Evolutionary conservation across 371 early-diverging fungal species (phyloP).

Genomic region (Homolaphlyctis polyrhiza): DNA sequence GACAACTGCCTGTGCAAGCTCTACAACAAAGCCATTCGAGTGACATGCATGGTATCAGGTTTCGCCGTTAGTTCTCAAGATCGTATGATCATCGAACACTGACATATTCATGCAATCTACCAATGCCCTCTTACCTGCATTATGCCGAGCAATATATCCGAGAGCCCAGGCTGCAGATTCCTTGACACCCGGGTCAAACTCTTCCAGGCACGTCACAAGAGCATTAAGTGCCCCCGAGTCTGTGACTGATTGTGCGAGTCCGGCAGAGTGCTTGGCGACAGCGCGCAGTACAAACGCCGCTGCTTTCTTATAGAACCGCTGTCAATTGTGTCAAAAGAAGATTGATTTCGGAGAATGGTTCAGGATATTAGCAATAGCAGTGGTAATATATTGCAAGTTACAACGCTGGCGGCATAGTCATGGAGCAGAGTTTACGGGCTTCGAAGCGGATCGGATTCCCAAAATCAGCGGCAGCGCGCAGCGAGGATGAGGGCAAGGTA

Average conservation of each 20-base stretch:
- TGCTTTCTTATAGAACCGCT: slow-evolving; percentile 55
- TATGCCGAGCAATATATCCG: slow-evolving; percentile 54
- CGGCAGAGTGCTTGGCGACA: slow-evolving; percentile 49
- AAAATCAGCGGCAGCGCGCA: no score
- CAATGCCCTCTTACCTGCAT: slow-evolving; percentile 45
- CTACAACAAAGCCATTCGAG: slow-evolving; percentile 10
- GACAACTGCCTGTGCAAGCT: slow-evolving; percentile 47
- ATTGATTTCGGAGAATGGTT: no score
- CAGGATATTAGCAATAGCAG: no score
- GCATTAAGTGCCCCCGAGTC: slow-evolving; percentile 48
- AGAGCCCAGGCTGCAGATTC: slow-evolving; percentile 53
- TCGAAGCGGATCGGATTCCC: no score
- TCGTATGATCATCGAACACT: neutral
- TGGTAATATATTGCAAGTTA: no score
- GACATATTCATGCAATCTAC: neutral
- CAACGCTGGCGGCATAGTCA: no score
- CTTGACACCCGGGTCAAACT: slow-evolving; percentile 56
- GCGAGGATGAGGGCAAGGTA: no score
- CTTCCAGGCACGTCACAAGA: slow-evolving; percentile 46
- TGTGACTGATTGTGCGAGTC: slow-evolving; percentile 43
- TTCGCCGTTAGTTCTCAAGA: neutral
- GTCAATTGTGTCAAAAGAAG: neutral
- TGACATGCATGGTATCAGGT: neutral
- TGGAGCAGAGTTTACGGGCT: no score
- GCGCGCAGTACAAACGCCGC: slow-evolving; percentile 52